Percentiles rank a stretch among this genome's conserved stretches.
Conservation (phyloP, 2,329 filamentous ascomycete genomes). For the Metarhizium album region DNA sequence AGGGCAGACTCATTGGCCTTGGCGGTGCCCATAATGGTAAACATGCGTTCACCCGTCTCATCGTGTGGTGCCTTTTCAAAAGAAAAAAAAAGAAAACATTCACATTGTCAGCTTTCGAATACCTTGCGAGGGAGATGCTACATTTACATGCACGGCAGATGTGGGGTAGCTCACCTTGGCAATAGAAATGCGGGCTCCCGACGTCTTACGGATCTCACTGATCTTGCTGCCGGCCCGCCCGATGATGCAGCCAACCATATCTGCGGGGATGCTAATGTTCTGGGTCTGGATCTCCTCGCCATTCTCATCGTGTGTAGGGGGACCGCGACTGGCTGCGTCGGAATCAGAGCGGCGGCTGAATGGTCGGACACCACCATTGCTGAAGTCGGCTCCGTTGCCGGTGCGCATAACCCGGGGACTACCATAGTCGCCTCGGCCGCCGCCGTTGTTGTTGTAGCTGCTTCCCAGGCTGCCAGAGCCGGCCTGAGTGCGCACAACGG, state of each 20-base stretch:
- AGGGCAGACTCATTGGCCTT: slow-evolving; percentile 92
- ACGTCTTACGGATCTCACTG: slow-evolving; percentile 95
- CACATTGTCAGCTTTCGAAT: not conserved
- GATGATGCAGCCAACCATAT: slow-evolving; percentile 99
- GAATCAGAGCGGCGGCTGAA: slow-evolving; percentile 75
- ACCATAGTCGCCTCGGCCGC: slow-evolving; percentile 41
- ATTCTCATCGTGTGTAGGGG: slow-evolving; percentile 85
- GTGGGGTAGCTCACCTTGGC: slow-evolving; percentile 53
- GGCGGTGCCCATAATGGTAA: slow-evolving; percentile 95
- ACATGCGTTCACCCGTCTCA: slow-evolving; percentile 97
- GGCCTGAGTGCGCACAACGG: slow-evolving; percentile 75
- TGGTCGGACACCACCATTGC: slow-evolving; percentile 56
- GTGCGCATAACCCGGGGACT: slow-evolving; percentile 79
- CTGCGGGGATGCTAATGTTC: slow-evolving; percentile 97
- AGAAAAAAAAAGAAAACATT: no score
- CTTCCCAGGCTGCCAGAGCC: slow-evolving; percentile 36
- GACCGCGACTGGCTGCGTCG: slow-evolving; percentile 68
- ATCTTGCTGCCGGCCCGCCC: slow-evolving; percentile 93
- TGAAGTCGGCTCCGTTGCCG: slow-evolving; percentile 96
- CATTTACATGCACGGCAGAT: not conserved
- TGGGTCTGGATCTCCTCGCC: slow-evolving; percentile 97
- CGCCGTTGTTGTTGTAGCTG: slow-evolving; percentile 20
- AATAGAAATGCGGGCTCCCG: slow-evolving; percentile 93
- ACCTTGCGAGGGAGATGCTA: not conserved
- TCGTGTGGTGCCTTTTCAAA: slow-evolving; percentile 66